These are phyloP conservation scores for Trichomonas vaginalis DNA, from an alignment of 208 protist species.

Conservation along the genomic window DNA sequence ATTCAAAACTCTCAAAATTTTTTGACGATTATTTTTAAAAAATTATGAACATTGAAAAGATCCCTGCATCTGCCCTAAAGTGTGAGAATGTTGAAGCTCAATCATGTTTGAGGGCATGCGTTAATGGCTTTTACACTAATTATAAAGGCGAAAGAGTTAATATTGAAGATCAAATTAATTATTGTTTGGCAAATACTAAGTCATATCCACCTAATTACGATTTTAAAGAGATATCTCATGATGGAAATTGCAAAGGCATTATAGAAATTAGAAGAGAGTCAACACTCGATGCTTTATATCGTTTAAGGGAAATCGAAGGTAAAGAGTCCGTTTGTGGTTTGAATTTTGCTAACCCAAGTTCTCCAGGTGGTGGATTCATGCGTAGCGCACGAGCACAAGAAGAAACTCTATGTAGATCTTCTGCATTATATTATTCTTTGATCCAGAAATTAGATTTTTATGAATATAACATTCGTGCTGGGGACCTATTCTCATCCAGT, in stretches of 20 bases:
- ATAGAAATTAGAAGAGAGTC: not conserved
- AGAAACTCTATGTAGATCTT: not conserved
- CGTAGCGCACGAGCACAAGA: not conserved
- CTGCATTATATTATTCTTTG: not conserved
- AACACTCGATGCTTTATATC: not conserved
- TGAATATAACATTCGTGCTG: not conserved
- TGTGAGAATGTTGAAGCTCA: not conserved
- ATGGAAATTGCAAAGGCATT: not conserved
- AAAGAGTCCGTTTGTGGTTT: not conserved
- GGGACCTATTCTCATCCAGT: not conserved
- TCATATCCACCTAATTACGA: not conserved
- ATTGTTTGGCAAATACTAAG: not conserved
- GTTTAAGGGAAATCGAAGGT: not conserved
- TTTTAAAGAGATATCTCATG: not conserved
- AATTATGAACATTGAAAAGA: too few relatives aligned
- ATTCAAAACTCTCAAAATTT: too few relatives aligned
- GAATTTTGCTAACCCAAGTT: not conserved
- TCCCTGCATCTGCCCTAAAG: not conserved
- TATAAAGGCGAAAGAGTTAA: not conserved
- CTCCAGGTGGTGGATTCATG: not conserved
- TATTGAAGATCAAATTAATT: not conserved
- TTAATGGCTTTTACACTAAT: not conserved
- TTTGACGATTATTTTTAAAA: not conserved
- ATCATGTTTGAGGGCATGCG: not conserved
- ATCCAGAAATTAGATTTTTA: not conserved